Conservation (phyloP, 495 filamentous ascomycete species). For the Barbatosphaeria neglecta region DNA sequence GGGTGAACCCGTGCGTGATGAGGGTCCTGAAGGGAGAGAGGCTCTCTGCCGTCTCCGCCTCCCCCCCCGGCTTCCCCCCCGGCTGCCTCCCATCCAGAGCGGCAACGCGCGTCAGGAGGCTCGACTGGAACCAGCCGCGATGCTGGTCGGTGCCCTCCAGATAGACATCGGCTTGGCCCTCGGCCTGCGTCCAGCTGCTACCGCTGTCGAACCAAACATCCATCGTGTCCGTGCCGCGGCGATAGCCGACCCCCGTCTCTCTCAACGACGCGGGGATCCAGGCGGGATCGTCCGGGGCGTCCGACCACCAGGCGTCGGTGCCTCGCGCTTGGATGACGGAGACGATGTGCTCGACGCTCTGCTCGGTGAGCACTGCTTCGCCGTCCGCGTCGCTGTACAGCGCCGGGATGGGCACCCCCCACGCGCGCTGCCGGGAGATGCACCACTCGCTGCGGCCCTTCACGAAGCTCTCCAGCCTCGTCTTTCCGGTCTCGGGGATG, state of each 20-base stretch:
- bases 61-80: too few species aligned
- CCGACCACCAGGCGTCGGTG: conserved; percentile 88
- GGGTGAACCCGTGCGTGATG: conserved; percentile 89
- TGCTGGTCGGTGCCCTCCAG: conserved; percentile 93
- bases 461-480: conserved; percentile 71
- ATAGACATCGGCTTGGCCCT: conserved; percentile 68
- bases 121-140: conserved; percentile 98
- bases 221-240: conserved; percentile 91
- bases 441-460: conserved; percentile 91
- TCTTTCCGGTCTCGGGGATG: conserved; percentile 58
- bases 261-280: conserved; percentile 57
- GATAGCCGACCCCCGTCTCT: conserved; percentile 32
- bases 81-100: conserved; percentile 16
- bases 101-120: conserved; percentile 71
- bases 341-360: conserved; percentile 78
- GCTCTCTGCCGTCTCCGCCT: too few species aligned
- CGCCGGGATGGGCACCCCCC: conserved; percentile 93
- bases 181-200: conserved; percentile 71
- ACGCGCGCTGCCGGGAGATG: conserved; percentile 92
- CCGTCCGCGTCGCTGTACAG: conserved; percentile 58
- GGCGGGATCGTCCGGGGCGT: conserved; percentile 54
- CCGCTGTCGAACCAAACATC: conserved; percentile 99
- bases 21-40: conserved; percentile 64
- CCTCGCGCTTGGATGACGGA: conserved; percentile 62
- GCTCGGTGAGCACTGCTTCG: conserved; percentile 61